These are phyloP conservation scores for Scytalidium sp. DNA, from an alignment of 2,329 filamentous ascomycete species.

Conservation along the genomic window DNA sequence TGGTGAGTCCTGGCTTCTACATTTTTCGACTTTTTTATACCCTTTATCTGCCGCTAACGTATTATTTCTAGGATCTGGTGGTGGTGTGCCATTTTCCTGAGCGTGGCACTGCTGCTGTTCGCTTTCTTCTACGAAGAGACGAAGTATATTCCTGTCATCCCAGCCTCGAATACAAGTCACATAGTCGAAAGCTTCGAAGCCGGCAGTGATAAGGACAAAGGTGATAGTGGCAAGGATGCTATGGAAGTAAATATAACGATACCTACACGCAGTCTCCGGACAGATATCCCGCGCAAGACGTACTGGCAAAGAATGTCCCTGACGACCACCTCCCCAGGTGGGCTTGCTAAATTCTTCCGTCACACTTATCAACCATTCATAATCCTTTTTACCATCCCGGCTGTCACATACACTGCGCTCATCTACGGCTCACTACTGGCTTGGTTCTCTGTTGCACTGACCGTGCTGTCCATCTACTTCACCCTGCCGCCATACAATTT, in stretches of 20 bases:
- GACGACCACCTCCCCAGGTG: conserved; percentile 16
- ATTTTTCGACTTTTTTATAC: too few species aligned
- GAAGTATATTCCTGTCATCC: conserved; percentile 19
- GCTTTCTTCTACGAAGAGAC: conserved; percentile 43
- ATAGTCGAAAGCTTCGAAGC: neutral
- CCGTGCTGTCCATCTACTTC: conserved; percentile 33
- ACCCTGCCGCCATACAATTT: conserved; percentile 37
- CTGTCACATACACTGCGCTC: conserved; percentile 33
- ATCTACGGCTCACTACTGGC: conserved; percentile 34
- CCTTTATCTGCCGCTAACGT: too few species aligned
- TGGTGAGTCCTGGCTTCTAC: too few species aligned
- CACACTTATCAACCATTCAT: conserved; percentile 35
- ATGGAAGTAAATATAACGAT: conserved; percentile 1
- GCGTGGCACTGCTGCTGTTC: conserved; percentile 34
- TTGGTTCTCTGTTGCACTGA: conserved; percentile 35
- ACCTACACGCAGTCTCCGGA: too few species aligned
- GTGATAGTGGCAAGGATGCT: too few species aligned
- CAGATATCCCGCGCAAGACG: conserved; percentile 38
- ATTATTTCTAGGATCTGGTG: too few species aligned
- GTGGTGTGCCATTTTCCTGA: conserved; percentile 40
- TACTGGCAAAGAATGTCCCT: conserved; percentile 40
- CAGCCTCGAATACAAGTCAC: neutral
- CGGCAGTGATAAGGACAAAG: too few species aligned
- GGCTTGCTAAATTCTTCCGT: conserved; percentile 28
- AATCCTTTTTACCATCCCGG: conserved; percentile 34